These are phyloP conservation scores for Vanderwaltozyma yarrowii DNA, from an alignment of 805 yeast genomes.

Conservation along the genomic window DNA sequence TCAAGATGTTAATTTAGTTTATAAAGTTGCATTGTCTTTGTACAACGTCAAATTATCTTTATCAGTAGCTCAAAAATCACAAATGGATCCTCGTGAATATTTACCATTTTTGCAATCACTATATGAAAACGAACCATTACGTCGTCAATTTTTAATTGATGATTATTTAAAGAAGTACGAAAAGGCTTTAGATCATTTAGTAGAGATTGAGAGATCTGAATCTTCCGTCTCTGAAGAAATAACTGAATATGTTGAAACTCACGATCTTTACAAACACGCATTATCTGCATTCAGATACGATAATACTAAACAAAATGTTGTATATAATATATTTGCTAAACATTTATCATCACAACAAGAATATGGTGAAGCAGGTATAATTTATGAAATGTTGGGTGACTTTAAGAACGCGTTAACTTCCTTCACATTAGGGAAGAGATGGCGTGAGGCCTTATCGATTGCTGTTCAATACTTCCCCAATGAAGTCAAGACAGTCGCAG, in stretches of 20 bases:
- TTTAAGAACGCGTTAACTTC: slow-evolving; percentile 55
- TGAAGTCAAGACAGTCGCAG: slow-evolving; percentile 39
- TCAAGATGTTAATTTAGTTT: slow-evolving; percentile 77
- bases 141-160: slow-evolving; percentile 71
- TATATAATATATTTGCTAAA: slow-evolving; percentile 55
- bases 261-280: slow-evolving; percentile 62
- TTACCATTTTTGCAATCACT: slow-evolving; percentile 81
- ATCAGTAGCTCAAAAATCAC: slow-evolving; percentile 88
- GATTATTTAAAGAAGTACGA: slow-evolving; percentile 57
- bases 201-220: slow-evolving; percentile 33
- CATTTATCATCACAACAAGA: slow-evolving; percentile 44
- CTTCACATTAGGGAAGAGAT: slow-evolving; percentile 58
- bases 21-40: slow-evolving; percentile 67
- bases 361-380: slow-evolving; percentile 67
- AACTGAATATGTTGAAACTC: slow-evolving; percentile 55
- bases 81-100: slow-evolving; percentile 95
- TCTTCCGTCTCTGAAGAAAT: slow-evolving; percentile 43
- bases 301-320: slow-evolving; percentile 39
- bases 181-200: slow-evolving; percentile 60
- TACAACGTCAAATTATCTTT: slow-evolving; percentile 77
- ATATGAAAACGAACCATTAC: slow-evolving; percentile 52
- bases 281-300: slow-evolving; percentile 52
- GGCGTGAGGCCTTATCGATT: slow-evolving; percentile 77
- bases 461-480: slow-evolving; percentile 35
- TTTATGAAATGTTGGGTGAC: slow-evolving; percentile 58